Conservation (phyloP, 176 grass and related monocot genomes). For the Triticum urartu region DNA sequence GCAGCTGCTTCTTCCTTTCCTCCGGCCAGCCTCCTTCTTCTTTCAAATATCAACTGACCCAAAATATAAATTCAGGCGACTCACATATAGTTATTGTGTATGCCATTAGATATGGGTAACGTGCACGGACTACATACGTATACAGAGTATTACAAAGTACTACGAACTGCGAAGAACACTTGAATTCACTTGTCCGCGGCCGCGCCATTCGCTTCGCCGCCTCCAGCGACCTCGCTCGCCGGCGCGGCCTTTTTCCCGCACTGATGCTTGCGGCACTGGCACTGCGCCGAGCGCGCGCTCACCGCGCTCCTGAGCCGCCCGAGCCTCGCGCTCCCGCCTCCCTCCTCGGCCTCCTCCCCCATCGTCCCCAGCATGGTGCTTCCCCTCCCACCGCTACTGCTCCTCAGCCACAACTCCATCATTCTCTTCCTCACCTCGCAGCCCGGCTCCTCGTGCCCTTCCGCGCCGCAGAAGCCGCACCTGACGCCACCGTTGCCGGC, state of each 20-base stretch:
- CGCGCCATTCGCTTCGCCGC: not conserved
- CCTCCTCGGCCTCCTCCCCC: slow-evolving; percentile 26
- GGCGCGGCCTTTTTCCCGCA: slow-evolving; percentile 46
- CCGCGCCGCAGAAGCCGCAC: slow-evolving; percentile 43
- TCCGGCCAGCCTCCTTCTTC: no score
- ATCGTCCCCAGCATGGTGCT: not conserved
- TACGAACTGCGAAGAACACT: not conserved
- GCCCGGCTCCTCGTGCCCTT: slow-evolving; percentile 34
- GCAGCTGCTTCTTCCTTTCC: no score
- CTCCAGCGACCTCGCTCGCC: slow-evolving; percentile 3
- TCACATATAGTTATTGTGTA: no score
- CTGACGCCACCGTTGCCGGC: not conserved
- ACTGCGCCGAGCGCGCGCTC: slow-evolving; percentile 48
- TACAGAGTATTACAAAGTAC: not conserved
- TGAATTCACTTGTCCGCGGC: not conserved
- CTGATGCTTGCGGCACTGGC: slow-evolving; percentile 67
- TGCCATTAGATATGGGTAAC: no score
- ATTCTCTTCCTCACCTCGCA: slow-evolving; percentile 46
- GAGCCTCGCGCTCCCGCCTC: slow-evolving; percentile 14
- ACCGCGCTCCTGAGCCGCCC: slow-evolving; percentile 30
- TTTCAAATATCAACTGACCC: no score
- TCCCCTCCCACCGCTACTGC: slow-evolving; percentile 8
- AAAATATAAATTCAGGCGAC: no score
- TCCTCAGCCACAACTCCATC: slow-evolving; percentile 40
- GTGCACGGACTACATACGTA: no score